Evolutionary conservation across 805 yeast species (phyloP), one percentile per base, ranked within the genome.

Genomic region (Ogataea paraovalis): DNA sequence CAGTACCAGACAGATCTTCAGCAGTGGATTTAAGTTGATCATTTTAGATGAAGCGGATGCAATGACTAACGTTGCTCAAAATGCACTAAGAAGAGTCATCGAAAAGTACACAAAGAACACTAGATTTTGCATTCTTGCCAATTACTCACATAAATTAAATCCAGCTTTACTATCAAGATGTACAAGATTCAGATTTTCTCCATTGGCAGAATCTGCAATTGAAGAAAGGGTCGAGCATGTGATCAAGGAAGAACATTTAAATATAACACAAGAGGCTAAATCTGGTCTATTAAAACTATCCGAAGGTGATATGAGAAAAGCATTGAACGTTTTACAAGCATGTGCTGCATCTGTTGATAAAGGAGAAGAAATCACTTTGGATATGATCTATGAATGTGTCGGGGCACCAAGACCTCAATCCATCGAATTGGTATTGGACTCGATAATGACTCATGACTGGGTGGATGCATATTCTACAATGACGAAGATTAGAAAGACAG

Each of bases 261-360:
- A 72, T 3, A 71, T 94, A 9, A 60, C 73, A 0, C 66, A 73
- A 0, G 80, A 73, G 1, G 97, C 96, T 0, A 69, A 77, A 39
- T 66, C 68, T 0, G 82, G 96, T 1, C 69, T 94, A 42, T 71
- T 94, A 47, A 73, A 70, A 45, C 73, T 94, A 46, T 77, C 94
- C n/a, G 79, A 82, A 48, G 99, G 99, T 44, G 99, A 94, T 66
- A 94, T 94, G 99, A 80, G 99, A 70, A 80, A 87, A 43, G 96
- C 96, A 1, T 73, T 94, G 57, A 94, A 94, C 61, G 97, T 94
- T 4, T 68, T 94, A 48, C 99, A 94, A 67, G 96, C 98, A 0
- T 88, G 98, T 65, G 79, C 85, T 52, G 91, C 97, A 0, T 87
- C 96, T 2, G 62, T 78, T 18, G 80, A 78, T 30, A 44, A 44